Conservation (phyloP, 2,329 filamentous ascomycete species). For the Ascomycota sp. region DNA sequence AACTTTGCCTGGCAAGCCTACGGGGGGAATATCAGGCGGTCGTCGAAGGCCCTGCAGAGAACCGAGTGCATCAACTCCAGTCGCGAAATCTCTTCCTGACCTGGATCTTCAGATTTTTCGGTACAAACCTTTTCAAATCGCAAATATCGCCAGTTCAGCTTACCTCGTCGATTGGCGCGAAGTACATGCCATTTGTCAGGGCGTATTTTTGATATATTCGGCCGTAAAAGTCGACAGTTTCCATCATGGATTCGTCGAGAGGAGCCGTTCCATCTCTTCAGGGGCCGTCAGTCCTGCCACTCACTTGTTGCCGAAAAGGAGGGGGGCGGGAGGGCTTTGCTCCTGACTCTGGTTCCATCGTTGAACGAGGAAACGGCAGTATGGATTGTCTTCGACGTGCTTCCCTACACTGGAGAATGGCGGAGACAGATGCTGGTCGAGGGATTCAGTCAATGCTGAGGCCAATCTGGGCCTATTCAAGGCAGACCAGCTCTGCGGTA, state of each 20-base stretch:
- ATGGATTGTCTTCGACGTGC: too few species aligned
- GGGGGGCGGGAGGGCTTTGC: too few species aligned
- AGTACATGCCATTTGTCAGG: constrained; percentile 42
- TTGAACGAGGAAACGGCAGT: neutral
- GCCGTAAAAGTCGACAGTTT: constrained; percentile 38
- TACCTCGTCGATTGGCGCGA: constrained; percentile 54
- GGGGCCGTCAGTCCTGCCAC: constrained; percentile 7
- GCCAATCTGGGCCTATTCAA: constrained; percentile 1
- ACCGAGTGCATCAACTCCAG: constrained; percentile 42
- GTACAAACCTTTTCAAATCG: too few species aligned
- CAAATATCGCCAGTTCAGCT: too few species aligned
- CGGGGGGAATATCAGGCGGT: constrained; percentile 48
- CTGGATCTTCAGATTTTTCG: constrained; percentile 1
- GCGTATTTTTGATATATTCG: constrained; percentile 49
- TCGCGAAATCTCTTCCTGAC: constrained; percentile 45
- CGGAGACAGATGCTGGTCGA: neutral
- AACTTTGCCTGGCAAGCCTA: constrained; percentile 34
- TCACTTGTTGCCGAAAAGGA: too few species aligned
- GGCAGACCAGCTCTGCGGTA: constrained; percentile 11
- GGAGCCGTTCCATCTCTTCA: constrained; percentile 26
- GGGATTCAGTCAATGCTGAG: too few species aligned
- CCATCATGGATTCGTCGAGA: constrained; percentile 36
- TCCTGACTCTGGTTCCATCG: constrained; percentile 14
- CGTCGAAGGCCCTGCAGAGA: constrained; percentile 43
- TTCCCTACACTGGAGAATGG: too few species aligned